Percentiles rank a stretch among this genome's conserved stretches.
phyloP scores from a whole-genome alignment of 148 eudicot species.

The Vaccinium myrtillus region DNA sequence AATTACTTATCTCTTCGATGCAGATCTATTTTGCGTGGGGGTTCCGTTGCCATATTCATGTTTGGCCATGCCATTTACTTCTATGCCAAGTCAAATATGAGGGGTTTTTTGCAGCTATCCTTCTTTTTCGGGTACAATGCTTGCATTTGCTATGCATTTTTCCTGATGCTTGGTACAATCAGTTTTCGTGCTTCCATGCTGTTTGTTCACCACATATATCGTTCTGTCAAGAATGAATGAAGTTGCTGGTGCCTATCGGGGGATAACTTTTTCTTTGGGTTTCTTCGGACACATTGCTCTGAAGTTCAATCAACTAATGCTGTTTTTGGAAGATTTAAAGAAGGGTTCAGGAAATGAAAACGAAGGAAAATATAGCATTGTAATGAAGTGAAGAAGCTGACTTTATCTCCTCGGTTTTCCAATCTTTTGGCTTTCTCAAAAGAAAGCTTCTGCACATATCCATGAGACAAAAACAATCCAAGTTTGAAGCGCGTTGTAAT shows the following conservation, averaged over 20 bases:
- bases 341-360: background rate
- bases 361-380: background rate
- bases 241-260: background rate
- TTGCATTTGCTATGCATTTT: conserved; percentile 72
- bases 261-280: background rate
- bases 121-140: conserved; percentile 65
- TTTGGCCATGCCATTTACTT: conserved; percentile 52
- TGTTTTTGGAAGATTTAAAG: background rate
- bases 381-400: background rate
- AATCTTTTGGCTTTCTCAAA: background rate
- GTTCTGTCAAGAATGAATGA: conserved; percentile 72
- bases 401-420: background rate
- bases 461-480: background rate
- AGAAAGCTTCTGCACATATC: background rate
- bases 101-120: conserved; percentile 60
- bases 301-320: background rate
- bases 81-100: conserved; percentile 65
- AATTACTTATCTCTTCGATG: conserved; percentile 21
- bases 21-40: conserved; percentile 79
- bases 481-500: background rate
- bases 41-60: conserved; percentile 68
- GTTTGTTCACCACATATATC: conserved; percentile 52
- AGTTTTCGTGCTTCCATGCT: conserved; percentile 59
- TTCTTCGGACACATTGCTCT: background rate
- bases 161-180: conserved; percentile 73